Base-by-base conservation (phyloP, 768 basidiomycete species). In the Trametes coccinea region DNA sequence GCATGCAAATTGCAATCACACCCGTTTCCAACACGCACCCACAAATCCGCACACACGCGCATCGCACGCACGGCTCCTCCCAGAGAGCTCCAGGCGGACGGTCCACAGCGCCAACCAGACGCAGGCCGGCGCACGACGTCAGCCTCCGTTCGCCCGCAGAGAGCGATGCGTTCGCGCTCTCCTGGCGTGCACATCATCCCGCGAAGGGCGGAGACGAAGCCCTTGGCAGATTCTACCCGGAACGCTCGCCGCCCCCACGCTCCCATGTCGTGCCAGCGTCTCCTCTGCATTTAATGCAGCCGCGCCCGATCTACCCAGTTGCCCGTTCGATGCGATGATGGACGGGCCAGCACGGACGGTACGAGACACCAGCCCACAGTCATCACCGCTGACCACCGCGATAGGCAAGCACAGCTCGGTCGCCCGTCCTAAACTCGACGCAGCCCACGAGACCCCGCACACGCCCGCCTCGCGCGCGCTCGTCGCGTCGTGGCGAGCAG, bases 381-480 rank as follows among this genome's bases (percentile, higher is more conserved):
- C 61, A 62, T 62, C 61, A 54, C 44, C 51, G 61, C 51, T 48
- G 44, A 48, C 61, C 33, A 49, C 51, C 61, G 61, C 61, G 61
- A 62, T 62, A 62, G 61, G 61, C 44, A 58, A 9, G 27, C 45
- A 17, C 45, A 17, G 11, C 31, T 33, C 34, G 31, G 16, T 4
- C 49, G 6, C 6, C 4, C 31, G 13, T 8, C 30, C 49, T 10
- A 11, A 34, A 27, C 22, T 17, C 16, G 22, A 22, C 45, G 16
- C 44, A 17, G 27, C 10, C 16, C 43, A 17, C 43, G 43, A 22
- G 22, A 22, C 22, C 22, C 22, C 22, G 22, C 22, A 22, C 22
- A 22, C 22, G 22, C 22, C 22, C 22, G 22, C 22, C 22, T 22
- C 22, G 22, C 22, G 22, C 22, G 22, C 22, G 22, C 22, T 22